Base-by-base conservation (phyloP, 257 asterid genomes). In the Salvia miltiorrhiza region DNA sequence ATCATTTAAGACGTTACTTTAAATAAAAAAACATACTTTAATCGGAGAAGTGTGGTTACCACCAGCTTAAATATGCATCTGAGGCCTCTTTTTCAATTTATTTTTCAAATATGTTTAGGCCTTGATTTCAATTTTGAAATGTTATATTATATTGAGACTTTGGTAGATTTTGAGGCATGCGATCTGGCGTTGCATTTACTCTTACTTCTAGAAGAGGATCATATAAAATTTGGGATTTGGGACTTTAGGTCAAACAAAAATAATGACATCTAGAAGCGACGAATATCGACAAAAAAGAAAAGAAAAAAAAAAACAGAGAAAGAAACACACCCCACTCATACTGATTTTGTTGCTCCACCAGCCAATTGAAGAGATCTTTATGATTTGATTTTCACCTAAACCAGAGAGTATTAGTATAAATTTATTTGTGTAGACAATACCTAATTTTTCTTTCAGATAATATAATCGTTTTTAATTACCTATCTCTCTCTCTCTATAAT, bases 241-340 rank as follows among this genome's bases (percentile, higher is more conserved):
- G 53, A 43, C 1, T 7, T 35, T 1, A 2, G 61, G 79, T 68
- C 52, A 17, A 19, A 39, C 40, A 24, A 49, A 53, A 24, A 32
- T 35, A n/a, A 23, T 47, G 60, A 43, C 69, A 72, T 52, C 73
- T 76, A 76, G 76, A 76, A 63, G 76, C 56, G 76, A 30, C 58
- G 9, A 16, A 32, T 35, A 69, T 60, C 66, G 67, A 77, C 71
- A 59, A 70, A 41, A 69, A 4, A 13, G 1, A 9, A n/a, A n/a
- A n/a, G n/a, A n/a, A n/a, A n/a, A n/a, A n/a, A n/a, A n/a, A n/a
- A n/a, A n/a, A n/a, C n/a, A n/a, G n/a, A n/a, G n/a, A n/a, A n/a
- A n/a, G n/a, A n/a, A n/a, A n/a, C n/a, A 11, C 1, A 9, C 20
- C 63, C 45, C 10, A 4, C 9, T 66, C 65, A 62, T 61, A 53